Percentiles rank a stretch among this genome's conserved stretches.
Evolutionary conservation across 2,329 filamentous ascomycete genomes (phyloP).

Genomic region (Xylaria sp.): DNA sequence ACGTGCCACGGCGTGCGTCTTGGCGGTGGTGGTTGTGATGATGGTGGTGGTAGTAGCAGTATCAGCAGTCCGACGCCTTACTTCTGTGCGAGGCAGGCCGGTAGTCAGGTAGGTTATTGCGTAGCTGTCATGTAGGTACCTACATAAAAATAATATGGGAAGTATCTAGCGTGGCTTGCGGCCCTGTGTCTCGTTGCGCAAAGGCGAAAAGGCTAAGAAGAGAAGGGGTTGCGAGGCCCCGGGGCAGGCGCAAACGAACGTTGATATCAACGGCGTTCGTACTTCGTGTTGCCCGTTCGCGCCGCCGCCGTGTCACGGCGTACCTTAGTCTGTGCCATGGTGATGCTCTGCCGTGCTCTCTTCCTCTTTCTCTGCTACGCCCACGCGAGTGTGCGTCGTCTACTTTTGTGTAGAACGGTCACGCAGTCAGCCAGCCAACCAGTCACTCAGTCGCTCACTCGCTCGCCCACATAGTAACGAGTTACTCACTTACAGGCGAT

Average conservation of each 20-base stretch:
- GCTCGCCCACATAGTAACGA: no score
- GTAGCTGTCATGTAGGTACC: no score
- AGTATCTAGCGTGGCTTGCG: slow-evolving; percentile 2
- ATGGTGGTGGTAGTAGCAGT: no score
- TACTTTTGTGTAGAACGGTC: no score
- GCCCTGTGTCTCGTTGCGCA: slow-evolving; percentile 17
- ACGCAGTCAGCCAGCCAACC: no score
- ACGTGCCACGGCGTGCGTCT: no score
- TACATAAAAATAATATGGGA: no score
- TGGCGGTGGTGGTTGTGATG: no score
- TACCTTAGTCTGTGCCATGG: not conserved
- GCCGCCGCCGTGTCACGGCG: not conserved
- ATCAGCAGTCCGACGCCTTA: no score
- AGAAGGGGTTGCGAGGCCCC: not conserved
- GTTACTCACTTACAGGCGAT: not conserved
- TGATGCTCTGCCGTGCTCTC: not conserved
- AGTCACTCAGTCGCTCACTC: no score
- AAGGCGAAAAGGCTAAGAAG: not conserved
- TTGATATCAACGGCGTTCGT: not conserved
- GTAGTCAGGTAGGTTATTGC: no score
- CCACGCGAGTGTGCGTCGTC: not conserved
- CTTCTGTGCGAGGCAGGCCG: no score
- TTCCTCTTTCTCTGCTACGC: not conserved
- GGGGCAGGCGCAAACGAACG: not conserved
- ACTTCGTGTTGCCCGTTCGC: not conserved